Conservation (phyloP, 2,329 filamentous ascomycete species). For the Taxawa tesnikishii region DNA sequence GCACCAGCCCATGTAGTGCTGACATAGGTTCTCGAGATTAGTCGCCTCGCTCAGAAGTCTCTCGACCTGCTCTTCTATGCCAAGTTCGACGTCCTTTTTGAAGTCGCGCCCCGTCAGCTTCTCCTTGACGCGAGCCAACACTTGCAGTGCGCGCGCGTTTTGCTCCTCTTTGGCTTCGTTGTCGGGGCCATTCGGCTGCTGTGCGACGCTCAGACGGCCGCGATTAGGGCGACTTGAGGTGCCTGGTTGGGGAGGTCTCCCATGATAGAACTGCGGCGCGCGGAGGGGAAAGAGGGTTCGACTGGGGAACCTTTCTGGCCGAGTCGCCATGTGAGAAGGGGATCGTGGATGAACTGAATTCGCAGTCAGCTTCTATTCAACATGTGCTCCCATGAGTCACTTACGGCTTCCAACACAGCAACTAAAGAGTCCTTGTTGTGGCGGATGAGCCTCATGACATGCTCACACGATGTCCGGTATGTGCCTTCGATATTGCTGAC, state of each 20-base stretch:
- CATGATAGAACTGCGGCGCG: conserved; percentile 48
- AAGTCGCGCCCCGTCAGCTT: conserved; percentile 94
- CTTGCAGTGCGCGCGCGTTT: conserved; percentile 85
- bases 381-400: too few relatives aligned
- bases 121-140: conserved; percentile 82
- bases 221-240: too few relatives aligned
- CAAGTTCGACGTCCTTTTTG: conserved; percentile 71
- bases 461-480: conserved; percentile 95
- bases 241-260: conserved; percentile 23
- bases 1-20: conserved; percentile 99
- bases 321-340: conserved; percentile 94
- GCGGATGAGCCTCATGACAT: conserved; percentile 91
- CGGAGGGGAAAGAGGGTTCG: conserved; percentile 46
- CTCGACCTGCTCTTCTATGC: conserved; percentile 79
- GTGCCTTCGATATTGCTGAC: conserved; percentile 99
- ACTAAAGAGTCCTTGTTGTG: conserved; percentile 98
- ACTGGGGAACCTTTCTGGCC: conserved; percentile 49
- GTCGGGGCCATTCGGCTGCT: too few relatives aligned
- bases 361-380: too few relatives aligned
- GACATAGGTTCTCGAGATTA: conserved; percentile 92
- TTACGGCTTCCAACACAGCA: conserved; percentile 93
- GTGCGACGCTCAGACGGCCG: too few relatives aligned
- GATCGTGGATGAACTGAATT: conserved; percentile 99
- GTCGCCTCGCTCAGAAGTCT: conserved; percentile 91
- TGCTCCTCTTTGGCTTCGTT: conserved; percentile 57